Percentiles rank a stretch among this genome's conserved stretches.
These are phyloP conservation scores for Simplicillium sp. DNA, from an alignment of 2,329 filamentous ascomycete genomes.

Conservation along the genomic window DNA sequence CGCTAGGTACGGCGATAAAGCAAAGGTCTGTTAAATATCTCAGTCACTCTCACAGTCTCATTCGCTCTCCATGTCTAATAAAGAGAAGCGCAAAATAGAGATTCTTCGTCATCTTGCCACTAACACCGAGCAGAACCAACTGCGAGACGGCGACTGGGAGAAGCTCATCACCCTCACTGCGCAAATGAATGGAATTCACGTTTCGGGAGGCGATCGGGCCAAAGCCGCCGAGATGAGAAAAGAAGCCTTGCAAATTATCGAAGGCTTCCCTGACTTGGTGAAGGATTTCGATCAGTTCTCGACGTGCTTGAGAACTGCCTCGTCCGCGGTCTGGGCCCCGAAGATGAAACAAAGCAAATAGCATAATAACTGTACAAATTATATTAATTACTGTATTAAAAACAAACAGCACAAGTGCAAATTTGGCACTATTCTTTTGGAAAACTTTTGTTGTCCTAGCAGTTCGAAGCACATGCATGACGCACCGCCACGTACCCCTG, in stretches of 20 bases:
- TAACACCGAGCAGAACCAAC: conserved; percentile 7
- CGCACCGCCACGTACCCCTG: not conserved
- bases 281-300: conserved; percentile 17
- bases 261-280: conserved; percentile 16
- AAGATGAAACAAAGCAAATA: conserved; percentile 4
- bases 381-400: no score
- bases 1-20: conserved; percentile 13
- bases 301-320: not conserved
- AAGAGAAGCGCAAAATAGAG: not conserved
- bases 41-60: not conserved
- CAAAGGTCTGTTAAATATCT: conserved; percentile 13
- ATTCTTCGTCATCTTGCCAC: not conserved
- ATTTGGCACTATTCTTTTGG: no score
- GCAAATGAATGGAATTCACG: conserved; percentile 11
- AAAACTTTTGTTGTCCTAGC: no score
- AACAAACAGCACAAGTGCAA: no score
- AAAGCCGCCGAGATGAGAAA: conserved; percentile 12
- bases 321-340: not conserved
- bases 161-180: conserved; percentile 11
- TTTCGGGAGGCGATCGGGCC: conserved; percentile 3
- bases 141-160: conserved; percentile 15
- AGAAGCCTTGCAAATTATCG: conserved; percentile 12
- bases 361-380: not conserved
- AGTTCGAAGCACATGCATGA: no score
- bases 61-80: no score